phyloP scores from a whole-genome alignment of 768 basidiomycete species.

The Calocera viscosa region DNA sequence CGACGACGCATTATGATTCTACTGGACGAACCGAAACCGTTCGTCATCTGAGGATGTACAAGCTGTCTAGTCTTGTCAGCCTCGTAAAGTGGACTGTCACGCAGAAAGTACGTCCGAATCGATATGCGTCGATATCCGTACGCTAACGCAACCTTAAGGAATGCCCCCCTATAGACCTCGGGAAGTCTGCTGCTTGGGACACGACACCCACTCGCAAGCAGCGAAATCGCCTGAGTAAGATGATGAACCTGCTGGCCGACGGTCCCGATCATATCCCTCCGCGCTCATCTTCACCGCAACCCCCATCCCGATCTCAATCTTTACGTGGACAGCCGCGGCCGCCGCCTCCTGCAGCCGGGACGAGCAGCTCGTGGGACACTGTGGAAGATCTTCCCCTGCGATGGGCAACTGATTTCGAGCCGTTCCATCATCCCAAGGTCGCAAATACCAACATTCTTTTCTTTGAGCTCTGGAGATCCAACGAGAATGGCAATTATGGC shows the following conservation, averaged over 20 bases:
- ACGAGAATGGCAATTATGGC: constrained; percentile 38
- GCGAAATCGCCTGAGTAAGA: constrained; percentile 1
- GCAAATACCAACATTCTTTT: constrained; percentile 44
- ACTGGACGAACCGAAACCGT: constrained; percentile 39
- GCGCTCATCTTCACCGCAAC: not conserved
- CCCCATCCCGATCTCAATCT: not conserved
- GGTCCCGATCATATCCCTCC: not conserved
- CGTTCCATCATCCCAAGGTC: constrained; percentile 42
- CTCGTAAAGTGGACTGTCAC: constrained; percentile 62
- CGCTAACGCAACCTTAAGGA: not conserved
- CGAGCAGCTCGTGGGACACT: constrained; percentile 48
- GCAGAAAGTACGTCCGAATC: constrained; percentile 44
- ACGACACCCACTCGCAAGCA: not conserved
- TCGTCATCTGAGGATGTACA: constrained; percentile 54
- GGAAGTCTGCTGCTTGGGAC: not conserved
- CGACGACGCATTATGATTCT: constrained; percentile 33
- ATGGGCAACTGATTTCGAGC: constrained; percentile 75
- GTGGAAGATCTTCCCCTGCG: constrained; percentile 60
- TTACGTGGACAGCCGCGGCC: not conserved
- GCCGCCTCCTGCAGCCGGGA: constrained; percentile 27
- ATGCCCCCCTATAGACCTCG: not conserved
- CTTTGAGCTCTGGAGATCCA: constrained; percentile 52
- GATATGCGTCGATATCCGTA: not conserved
- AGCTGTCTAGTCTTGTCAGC: constrained; percentile 57
- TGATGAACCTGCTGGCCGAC: not conserved